Conservation (phyloP, 495 filamentous ascomycete genomes). For the Penicillium odoratum region DNA sequence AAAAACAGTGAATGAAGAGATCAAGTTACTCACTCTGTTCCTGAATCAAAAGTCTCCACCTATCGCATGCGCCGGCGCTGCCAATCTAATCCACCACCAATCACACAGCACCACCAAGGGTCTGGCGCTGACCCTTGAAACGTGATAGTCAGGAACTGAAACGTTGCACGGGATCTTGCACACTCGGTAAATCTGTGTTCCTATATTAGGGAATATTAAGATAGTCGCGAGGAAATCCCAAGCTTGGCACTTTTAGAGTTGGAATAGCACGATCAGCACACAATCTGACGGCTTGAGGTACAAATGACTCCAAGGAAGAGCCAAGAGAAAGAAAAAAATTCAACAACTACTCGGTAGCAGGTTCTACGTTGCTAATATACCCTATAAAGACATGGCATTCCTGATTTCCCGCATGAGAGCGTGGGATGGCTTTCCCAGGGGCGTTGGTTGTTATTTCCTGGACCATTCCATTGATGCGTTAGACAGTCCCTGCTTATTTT, state of each 20-base stretch:
- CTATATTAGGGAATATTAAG: too few species aligned
- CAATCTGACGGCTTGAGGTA: neutral
- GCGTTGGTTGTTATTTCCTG: conserved; percentile 7
- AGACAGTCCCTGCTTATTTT: conserved; percentile 5
- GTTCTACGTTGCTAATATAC: conserved; percentile 22
- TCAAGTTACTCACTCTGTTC: conserved; percentile 3
- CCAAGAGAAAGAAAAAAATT: neutral
- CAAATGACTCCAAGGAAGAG: neutral
- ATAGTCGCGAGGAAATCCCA: neutral
- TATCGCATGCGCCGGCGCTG: conserved; percentile 16
- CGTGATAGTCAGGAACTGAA: conserved; percentile 33
- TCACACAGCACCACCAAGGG: conserved; percentile 16
- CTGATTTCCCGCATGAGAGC: conserved; percentile 22
- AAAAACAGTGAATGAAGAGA: conserved; percentile 1
- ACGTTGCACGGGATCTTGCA: conserved; percentile 15
- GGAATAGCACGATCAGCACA: neutral
- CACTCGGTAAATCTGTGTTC: too few species aligned
- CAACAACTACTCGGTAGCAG: neutral
- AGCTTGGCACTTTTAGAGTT: neutral
- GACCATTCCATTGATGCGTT: conserved; percentile 6
- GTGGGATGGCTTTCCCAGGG: neutral
- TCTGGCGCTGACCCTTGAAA: conserved; percentile 32
- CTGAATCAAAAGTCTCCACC: conserved; percentile 14
- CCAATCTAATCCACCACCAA: conserved; percentile 27
- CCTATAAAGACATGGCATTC: conserved; percentile 19